Percentiles rank a stretch among this genome's conserved stretches.
These are phyloP conservation scores for Penicillium ochrochloron DNA, from an alignment of 495 filamentous ascomycete genomes.

Conservation along the genomic window DNA sequence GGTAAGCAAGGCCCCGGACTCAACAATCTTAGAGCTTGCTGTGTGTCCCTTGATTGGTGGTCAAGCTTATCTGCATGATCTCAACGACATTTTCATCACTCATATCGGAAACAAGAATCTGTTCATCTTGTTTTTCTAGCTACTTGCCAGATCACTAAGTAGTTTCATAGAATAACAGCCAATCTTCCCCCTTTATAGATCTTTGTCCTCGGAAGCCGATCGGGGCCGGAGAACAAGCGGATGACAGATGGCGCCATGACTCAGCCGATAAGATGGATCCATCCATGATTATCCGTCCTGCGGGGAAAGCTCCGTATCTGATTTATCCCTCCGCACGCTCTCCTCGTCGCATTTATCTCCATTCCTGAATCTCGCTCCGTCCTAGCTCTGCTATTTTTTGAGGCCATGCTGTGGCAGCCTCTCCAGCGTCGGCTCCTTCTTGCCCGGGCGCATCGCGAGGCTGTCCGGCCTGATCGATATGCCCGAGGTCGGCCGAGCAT, in stretches of 20 bases:
- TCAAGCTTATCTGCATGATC: not conserved
- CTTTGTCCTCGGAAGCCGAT: not conserved
- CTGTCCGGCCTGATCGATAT: constrained; percentile 20
- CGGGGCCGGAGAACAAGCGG: not conserved
- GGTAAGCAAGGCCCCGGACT: not conserved
- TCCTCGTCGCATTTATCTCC: constrained; percentile 11
- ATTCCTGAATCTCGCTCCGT: not conserved
- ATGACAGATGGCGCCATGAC: constrained; percentile 19
- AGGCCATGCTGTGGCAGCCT: constrained; percentile 32
- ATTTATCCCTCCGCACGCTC: constrained; percentile 18
- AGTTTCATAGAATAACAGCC: not conserved
- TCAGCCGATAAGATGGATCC: constrained; percentile 36
- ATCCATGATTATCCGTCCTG: constrained; percentile 17
- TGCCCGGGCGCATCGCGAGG: constrained; percentile 20
- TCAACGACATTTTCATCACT: too few species aligned
- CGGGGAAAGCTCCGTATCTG: constrained; percentile 39
- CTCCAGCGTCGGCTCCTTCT: constrained; percentile 26
- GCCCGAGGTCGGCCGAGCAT: constrained; percentile 24
- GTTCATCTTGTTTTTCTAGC: not conserved
- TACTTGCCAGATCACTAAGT: not conserved
- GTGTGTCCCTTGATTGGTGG: not conserved
- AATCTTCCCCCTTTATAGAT: not conserved
- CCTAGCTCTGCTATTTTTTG: not conserved
- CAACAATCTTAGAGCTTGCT: not conserved
- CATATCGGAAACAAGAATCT: too few species aligned